Evolutionary conservation across 2,329 filamentous ascomycete species (phyloP).

Genomic region (Penicillium sp.): DNA sequence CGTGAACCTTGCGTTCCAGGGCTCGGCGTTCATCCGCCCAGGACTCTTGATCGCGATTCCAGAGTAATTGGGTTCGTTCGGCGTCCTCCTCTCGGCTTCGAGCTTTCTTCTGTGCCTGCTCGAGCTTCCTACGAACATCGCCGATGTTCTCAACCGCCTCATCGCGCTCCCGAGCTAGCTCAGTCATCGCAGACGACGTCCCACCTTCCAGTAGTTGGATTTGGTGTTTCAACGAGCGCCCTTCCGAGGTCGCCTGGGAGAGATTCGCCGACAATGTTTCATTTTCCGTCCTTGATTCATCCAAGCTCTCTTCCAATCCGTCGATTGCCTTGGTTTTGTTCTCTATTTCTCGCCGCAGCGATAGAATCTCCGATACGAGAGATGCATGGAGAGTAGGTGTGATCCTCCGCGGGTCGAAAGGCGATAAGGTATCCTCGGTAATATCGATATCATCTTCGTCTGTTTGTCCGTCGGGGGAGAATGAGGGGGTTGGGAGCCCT

Average conservation of each 20-base stretch:
- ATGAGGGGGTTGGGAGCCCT: conserved; percentile 48
- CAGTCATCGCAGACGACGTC: conserved; percentile 77
- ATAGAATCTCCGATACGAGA: conserved; percentile 88
- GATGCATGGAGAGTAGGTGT: conserved; percentile 94
- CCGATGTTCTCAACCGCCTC: conserved; percentile 69
- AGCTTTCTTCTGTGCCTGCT: conserved; percentile 72
- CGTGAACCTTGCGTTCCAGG: conserved; percentile 78
- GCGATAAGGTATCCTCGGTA: conserved; percentile 65
- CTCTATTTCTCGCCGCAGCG: conserved; percentile 82
- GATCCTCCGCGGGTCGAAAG: conserved; percentile 85
- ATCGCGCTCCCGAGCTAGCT: conserved; percentile 81
- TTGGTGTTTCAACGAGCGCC: conserved; percentile 76
- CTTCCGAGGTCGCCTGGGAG: conserved; percentile 68
- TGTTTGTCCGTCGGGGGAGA: conserved; percentile 37
- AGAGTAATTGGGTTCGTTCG: conserved; percentile 71
- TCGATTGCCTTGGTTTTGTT: conserved; percentile 86
- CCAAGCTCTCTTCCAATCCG: conserved; percentile 71
- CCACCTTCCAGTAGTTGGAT: conserved; percentile 83
- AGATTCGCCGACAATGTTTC: conserved; percentile 65
- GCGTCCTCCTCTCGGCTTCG: conserved; percentile 80
- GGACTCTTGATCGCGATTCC: conserved; percentile 76
- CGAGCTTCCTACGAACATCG: conserved; percentile 75
- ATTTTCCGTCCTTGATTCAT: conserved; percentile 69
- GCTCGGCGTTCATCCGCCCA: conserved; percentile 83
- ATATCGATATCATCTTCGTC: conserved; percentile 32